Evolutionary conservation across 106 monocot species (phyloP).

Genomic region (Dioscorea alata): DNA sequence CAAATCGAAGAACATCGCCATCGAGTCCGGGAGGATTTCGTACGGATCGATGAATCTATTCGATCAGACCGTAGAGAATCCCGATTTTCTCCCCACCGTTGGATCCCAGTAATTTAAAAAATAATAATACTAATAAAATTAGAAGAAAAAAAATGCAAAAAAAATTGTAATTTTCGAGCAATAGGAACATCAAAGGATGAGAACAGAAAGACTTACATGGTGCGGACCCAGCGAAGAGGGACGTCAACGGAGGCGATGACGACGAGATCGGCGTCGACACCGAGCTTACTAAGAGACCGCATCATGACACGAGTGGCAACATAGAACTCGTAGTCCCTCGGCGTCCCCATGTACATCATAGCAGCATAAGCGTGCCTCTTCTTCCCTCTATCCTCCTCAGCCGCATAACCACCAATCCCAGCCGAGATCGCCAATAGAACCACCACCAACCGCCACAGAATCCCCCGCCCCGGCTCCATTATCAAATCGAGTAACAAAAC

Average conservation of each 20-base stretch:
- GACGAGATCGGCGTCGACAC: constrained; percentile 89
- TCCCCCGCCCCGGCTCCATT: neutral
- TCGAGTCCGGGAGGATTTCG: too few species aligned
- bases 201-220: constrained; percentile 41
- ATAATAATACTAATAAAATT: too few species aligned
- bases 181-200: too few species aligned
- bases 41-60: too few species aligned
- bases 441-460: constrained; percentile 7
- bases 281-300: constrained; percentile 59
- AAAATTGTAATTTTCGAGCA: too few species aligned
- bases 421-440: constrained; percentile 8
- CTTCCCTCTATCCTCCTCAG: neutral
- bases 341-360: constrained; percentile 99
- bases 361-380: constrained; percentile 74
- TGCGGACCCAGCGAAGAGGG: constrained; percentile 53
- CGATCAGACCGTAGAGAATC: too few species aligned
- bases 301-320: constrained; percentile 90
- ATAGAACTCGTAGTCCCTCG: constrained; percentile 99
- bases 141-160: too few species aligned
- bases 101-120: too few species aligned
- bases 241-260: constrained; percentile 94
- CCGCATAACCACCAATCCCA: constrained; percentile 1
- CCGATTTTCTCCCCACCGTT: too few species aligned
- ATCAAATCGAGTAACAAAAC: too few species aligned
- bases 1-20: too few species aligned